A percentile compares a stretch with the other conserved stretches of the same genome.
phyloP scores from a whole-genome alignment of 805 yeast genomes.

The Saturnispora diversa region DNA sequence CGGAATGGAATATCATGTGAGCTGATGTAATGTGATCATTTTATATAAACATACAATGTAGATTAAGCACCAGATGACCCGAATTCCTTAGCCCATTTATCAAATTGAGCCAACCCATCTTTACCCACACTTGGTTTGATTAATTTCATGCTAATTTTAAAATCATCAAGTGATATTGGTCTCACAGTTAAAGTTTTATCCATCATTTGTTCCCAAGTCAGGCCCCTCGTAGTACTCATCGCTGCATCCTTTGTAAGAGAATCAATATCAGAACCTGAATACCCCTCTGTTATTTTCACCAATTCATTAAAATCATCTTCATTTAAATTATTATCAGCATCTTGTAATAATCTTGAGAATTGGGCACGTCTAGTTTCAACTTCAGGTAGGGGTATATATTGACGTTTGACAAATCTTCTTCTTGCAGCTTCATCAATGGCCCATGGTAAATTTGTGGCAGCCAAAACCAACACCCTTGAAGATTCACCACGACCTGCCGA shows the following conservation, averaged over 20 bases:
- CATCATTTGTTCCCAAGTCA: constrained; percentile 74
- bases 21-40: no score
- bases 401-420: constrained; percentile 83
- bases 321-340: constrained; percentile 63
- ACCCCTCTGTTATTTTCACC: constrained; percentile 51
- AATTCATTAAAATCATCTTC: constrained; percentile 56
- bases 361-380: constrained; percentile 71
- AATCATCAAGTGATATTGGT: constrained; percentile 66
- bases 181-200: constrained; percentile 70
- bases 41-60: neutral
- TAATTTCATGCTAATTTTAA: constrained; percentile 62
- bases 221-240: constrained; percentile 88
- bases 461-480: constrained; percentile 77
- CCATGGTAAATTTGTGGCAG: constrained; percentile 97
- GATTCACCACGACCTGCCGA: constrained; percentile 65
- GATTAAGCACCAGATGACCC: constrained; percentile 79
- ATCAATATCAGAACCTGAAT: constrained; percentile 90
- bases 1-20: no score
- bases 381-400: constrained; percentile 92
- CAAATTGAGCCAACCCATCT: constrained; percentile 73
- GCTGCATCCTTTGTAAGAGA: constrained; percentile 95
- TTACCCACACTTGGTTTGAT: constrained; percentile 83
- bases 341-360: constrained; percentile 52
- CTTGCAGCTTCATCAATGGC: constrained; percentile 95
- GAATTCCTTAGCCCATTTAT: constrained; percentile 78